Base-by-base conservation (phyloP, 2,329 filamentous ascomycete genomes). In the Aplosporella prunicola region DNA sequence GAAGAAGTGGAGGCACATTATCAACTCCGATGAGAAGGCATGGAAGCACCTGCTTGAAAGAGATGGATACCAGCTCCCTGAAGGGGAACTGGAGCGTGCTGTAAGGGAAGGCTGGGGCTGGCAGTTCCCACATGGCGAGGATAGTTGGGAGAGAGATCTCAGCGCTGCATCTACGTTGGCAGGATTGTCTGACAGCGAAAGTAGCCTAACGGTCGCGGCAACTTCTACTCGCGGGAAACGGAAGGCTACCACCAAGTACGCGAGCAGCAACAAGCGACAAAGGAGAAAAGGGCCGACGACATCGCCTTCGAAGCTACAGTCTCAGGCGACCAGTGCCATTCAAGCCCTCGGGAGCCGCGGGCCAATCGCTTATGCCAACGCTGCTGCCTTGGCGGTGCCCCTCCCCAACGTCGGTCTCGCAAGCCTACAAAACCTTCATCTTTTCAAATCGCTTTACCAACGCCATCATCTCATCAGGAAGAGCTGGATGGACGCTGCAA, bases 371-470 rank as follows among this genome's bases (percentile, higher is more conserved):
- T 85, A 83, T 35, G 89, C 89, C 20, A 86, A 78, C 51, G 82
- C 85, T 39, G 91, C 91, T n/a, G 80, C 80, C 3, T 57, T 78
- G 20, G 84, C 86, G 8, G 78, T 95, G 10, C 83, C 86, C 2
- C 82, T 89, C 51, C 87, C 87, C 5, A 73, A 81, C 28, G 67
- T 93, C 26, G 88, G 88, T 9, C 61, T 96, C 4, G 68, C 84
- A 3, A 82, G 78, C 49, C 66, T 98, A 22, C 78, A 82, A 30
- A 82, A 81, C 49, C 74, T 96, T 42, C 91, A 96, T 58, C 75
- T 98, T 2, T 96, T 85, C 73, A 98, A 98, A 60, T 93, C 89
- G 0, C 73, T 98, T 5, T 98, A 96, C 55, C 85, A 89, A 45
- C 80, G 91, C 8, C 88, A 96, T 55, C 76, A 91, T 59, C 80